Evolutionary conservation across 2,329 filamentous ascomycete species (phyloP).

Genomic region (Ophiocordyceps camponoti-floridani): DNA sequence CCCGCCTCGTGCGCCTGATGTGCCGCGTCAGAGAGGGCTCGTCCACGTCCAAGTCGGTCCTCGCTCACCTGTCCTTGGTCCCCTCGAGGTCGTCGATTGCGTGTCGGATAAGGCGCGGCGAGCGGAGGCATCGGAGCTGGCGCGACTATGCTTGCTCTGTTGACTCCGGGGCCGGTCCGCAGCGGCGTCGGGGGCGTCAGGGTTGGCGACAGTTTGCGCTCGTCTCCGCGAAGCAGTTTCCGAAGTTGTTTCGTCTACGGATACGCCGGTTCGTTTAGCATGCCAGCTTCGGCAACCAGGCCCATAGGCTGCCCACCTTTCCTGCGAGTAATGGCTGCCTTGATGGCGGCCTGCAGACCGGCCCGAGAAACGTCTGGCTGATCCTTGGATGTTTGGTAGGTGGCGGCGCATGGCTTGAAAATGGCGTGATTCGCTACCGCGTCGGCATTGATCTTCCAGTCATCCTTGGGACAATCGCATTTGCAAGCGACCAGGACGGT

Average conservation of each 20-base stretch:
- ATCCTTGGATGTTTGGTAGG: conserved; percentile 55
- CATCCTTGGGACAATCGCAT: conserved; percentile 59
- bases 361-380: conserved; percentile 55
- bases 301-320: conserved; percentile 36
- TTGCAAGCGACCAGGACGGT: conserved; percentile 76
- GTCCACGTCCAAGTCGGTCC: background rate
- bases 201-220: conserved; percentile 42
- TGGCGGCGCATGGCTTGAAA: conserved; percentile 51
- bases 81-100: conserved; percentile 17
- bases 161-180: conserved; percentile 36
- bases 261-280: background rate
- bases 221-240: conserved; percentile 31
- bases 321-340: conserved; percentile 48
- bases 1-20: conserved; percentile 33
- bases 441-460: conserved; percentile 53
- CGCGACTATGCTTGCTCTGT: conserved; percentile 48
- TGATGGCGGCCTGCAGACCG: conserved; percentile 60
- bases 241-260: conserved; percentile 17
- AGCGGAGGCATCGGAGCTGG: conserved; percentile 52
- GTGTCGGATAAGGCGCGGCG: conserved; percentile 34
- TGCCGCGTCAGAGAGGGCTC: conserved; percentile 4
- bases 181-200: conserved; percentile 34
- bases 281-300: background rate
- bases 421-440: conserved; percentile 41
- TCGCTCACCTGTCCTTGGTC: conserved; percentile 12